phyloP scores from a whole-genome alignment of 306 rosid genomes.

The Gastrolobium villosum region DNA sequence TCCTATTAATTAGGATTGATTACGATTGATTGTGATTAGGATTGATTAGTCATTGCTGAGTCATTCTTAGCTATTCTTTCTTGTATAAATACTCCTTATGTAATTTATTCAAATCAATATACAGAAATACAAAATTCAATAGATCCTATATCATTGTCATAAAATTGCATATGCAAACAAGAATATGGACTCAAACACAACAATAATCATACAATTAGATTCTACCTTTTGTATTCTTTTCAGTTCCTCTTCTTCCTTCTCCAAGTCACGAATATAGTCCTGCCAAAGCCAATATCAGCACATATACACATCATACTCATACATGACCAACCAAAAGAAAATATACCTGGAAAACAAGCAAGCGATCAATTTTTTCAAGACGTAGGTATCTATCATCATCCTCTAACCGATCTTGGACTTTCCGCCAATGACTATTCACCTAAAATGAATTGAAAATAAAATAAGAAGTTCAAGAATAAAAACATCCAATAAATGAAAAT shows the following conservation, averaged over 20 bases:
- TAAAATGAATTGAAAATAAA: constrained; percentile 46
- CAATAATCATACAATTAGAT: constrained; percentile 28
- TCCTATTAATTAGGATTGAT: too few relatives aligned
- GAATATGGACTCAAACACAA: constrained; percentile 43
- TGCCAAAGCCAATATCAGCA: constrained; percentile 60
- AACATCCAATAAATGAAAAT: constrained; percentile 34
- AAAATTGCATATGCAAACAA: constrained; percentile 29
- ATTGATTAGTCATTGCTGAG: too few relatives aligned
- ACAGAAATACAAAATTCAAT: too few relatives aligned
- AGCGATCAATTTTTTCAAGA: constrained; percentile 94
- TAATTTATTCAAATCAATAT: too few relatives aligned
- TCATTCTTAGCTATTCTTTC: too few relatives aligned
- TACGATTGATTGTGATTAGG: too few relatives aligned
- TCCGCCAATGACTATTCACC: constrained; percentile 94
- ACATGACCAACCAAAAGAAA: constrained; percentile 43
- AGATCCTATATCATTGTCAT: constrained; percentile 58
- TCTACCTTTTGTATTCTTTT: constrained; percentile 85
- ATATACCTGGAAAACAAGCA: constrained; percentile 90
- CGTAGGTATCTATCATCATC: constrained; percentile 92
- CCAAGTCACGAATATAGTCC: constrained; percentile 97
- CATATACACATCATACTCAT: constrained; percentile 32
- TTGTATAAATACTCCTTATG: too few relatives aligned
- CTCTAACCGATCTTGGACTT: constrained; percentile 97
- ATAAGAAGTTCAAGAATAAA: constrained; percentile 24
- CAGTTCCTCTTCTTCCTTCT: constrained; percentile 95